A percentile compares a stretch with the other conserved stretches of the same genome.
Evolutionary conservation across 306 rosid species (phyloP).

Genomic region (Cicer yamashitae): DNA sequence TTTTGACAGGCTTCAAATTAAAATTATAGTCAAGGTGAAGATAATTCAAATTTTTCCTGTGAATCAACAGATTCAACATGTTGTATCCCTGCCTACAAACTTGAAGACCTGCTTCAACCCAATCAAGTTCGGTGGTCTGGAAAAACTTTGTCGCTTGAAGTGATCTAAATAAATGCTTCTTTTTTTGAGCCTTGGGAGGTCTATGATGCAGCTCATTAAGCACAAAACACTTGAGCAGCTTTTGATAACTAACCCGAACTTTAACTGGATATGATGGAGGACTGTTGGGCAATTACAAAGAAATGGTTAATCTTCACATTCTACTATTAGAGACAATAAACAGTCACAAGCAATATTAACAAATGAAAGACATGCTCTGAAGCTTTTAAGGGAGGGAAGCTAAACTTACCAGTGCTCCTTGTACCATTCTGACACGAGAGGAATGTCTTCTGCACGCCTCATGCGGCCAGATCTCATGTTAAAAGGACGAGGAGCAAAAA

Average conservation of each 20-base stretch:
- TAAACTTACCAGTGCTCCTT: constrained; percentile 92
- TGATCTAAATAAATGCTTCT: constrained; percentile 91
- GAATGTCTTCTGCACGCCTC: constrained; percentile 95
- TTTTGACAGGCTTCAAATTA: constrained; percentile 96
- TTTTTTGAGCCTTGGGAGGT: constrained; percentile 98
- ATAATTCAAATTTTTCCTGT: constrained; percentile 95
- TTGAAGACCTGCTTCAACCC: constrained; percentile 99
- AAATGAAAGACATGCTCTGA: neutral
- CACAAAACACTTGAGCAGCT: constrained; percentile 92
- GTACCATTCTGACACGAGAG: constrained; percentile 97
- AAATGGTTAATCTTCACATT: neutral
- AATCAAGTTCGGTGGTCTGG: constrained; percentile 98
- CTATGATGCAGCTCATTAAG: constrained; percentile 98
- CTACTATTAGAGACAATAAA: neutral
- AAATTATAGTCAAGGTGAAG: constrained; percentile 99
- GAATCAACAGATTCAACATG: constrained; percentile 95
- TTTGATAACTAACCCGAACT: constrained; percentile 97
- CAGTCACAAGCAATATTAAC: neutral
- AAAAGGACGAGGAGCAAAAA: constrained; percentile 99
- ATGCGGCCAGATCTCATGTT: constrained; percentile 99
- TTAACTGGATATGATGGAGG: constrained; percentile 98
- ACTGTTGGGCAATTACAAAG: constrained; percentile 54
- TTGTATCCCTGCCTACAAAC: constrained; percentile 99
- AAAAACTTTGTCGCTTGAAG: constrained; percentile 98
- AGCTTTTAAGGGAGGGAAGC: neutral